phyloP scores from a whole-genome alignment of 202 grass and related monocot species.

The Saccharum hybrid region DNA sequence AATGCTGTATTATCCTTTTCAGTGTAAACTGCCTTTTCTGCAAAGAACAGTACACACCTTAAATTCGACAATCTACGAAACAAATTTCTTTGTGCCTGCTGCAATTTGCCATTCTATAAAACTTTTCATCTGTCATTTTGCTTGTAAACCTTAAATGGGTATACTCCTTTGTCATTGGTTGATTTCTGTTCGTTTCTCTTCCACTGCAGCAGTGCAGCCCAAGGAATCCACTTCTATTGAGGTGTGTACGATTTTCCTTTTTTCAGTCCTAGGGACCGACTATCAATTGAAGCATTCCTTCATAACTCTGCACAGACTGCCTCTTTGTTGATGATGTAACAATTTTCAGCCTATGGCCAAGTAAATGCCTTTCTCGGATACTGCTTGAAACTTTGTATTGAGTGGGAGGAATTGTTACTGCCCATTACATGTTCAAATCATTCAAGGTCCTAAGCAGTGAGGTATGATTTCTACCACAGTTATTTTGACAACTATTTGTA shows the following conservation, averaged over 20 bases:
- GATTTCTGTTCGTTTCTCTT: not conserved
- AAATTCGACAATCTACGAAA: slow-evolving; percentile 1
- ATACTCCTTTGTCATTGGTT: slow-evolving; percentile 12
- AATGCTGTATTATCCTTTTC: slow-evolving; percentile 13
- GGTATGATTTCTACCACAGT: slow-evolving; percentile 25
- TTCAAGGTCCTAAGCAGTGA: slow-evolving; percentile 10
- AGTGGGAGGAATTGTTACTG: not conserved
- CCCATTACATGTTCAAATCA: slow-evolving; percentile 16
- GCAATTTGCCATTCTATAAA: not conserved
- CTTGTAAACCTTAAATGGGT: slow-evolving; percentile 20
- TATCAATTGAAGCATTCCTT: slow-evolving; percentile 3
- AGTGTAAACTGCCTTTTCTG: slow-evolving; percentile 3
- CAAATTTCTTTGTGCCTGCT: not conserved
- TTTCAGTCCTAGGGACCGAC: not conserved
- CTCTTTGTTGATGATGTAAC: not conserved
- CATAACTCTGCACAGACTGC: not conserved
- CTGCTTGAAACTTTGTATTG: not conserved
- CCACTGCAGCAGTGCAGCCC: not conserved
- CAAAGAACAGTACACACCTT: not conserved
- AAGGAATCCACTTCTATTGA: slow-evolving; percentile 3
- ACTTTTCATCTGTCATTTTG: not conserved
- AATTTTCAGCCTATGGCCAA: not conserved
- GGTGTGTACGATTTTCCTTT: not conserved
- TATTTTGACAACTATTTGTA: slow-evolving; percentile 11
- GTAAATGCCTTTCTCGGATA: slow-evolving; percentile 14